phyloP scores from a whole-genome alignment of 352 stramenopile genomes.

The Globisporangium spinosum region DNA sequence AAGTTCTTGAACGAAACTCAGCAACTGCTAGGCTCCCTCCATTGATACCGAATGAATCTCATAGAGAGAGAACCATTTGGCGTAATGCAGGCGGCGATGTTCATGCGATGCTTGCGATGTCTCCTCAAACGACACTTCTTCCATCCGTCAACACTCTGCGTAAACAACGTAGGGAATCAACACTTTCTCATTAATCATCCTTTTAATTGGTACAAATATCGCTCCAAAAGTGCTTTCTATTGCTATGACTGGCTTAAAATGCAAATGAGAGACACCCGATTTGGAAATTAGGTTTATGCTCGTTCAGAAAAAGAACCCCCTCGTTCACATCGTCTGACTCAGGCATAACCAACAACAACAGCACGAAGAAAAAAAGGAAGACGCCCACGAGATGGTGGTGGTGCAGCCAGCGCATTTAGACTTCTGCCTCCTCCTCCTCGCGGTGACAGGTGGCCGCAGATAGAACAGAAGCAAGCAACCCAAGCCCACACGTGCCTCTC shows the following conservation, averaged over 20 bases:
- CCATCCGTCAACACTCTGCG: neutral
- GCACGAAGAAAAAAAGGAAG: neutral
- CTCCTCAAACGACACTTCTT: neutral
- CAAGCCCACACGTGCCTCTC: neutral
- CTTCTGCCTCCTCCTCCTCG: neutral
- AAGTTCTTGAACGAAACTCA: neutral
- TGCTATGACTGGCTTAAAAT: neutral
- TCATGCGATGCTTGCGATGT: neutral
- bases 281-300: neutral
- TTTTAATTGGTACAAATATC: neutral
- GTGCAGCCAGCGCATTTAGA: neutral
- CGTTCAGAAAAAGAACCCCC: slow-evolving; percentile 1
- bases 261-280: neutral
- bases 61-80: neutral
- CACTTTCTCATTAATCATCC: neutral
- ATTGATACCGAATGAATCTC: slow-evolving; percentile 23
- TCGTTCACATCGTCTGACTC: neutral
- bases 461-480: neutral
- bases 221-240: neutral
- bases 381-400: neutral
- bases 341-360: slow-evolving; percentile 1
- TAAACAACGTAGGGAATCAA: neutral
- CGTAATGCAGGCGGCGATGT: neutral
- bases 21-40: neutral
- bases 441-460: neutral